These are phyloP conservation scores for Stromatinia cepivora DNA, from an alignment of 2,329 filamentous ascomycete species.

Conservation along the genomic window DNA sequence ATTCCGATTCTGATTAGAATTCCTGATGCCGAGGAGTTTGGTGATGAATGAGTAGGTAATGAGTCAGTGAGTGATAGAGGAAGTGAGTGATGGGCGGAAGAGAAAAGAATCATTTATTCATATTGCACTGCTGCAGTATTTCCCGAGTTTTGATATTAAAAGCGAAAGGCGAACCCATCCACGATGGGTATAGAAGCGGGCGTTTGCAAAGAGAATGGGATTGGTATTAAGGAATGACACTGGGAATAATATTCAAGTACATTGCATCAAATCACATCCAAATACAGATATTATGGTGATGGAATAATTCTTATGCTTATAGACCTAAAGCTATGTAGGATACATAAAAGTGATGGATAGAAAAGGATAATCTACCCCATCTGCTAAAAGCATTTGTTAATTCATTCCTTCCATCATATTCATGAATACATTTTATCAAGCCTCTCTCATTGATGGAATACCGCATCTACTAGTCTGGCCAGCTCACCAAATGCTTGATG, in stretches of 20 bases:
- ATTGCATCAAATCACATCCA: neutral
- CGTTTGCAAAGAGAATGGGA: too few species aligned
- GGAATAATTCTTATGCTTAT: constrained; percentile 28
- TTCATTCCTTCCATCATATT: constrained; percentile 28
- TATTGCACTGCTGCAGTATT: too few species aligned
- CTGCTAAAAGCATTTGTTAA: constrained; percentile 21
- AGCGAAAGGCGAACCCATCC: too few species aligned
- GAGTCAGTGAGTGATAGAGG: neutral
- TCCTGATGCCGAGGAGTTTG: neutral
- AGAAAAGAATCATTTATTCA: too few species aligned
- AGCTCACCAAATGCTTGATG: constrained; percentile 34
- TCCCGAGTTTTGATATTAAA: too few species aligned
- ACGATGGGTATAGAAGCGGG: too few species aligned
- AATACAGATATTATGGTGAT: constrained; percentile 2
- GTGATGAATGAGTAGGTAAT: too few species aligned
- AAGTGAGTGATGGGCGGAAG: neutral
- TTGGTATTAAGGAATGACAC: too few species aligned
- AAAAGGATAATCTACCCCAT: neutral
- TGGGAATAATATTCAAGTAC: neutral
- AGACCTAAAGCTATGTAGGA: constrained; percentile 35
- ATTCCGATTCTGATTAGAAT: constrained; percentile 28
- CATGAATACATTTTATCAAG: constrained; percentile 28
- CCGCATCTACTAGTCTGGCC: constrained; percentile 35
- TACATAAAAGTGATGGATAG: constrained; percentile 33
- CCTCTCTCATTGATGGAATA: constrained; percentile 25